phyloP scores from a whole-genome alignment of 1,284 basidiomycete genomes.

The Ceratobasidium theobromae region DNA sequence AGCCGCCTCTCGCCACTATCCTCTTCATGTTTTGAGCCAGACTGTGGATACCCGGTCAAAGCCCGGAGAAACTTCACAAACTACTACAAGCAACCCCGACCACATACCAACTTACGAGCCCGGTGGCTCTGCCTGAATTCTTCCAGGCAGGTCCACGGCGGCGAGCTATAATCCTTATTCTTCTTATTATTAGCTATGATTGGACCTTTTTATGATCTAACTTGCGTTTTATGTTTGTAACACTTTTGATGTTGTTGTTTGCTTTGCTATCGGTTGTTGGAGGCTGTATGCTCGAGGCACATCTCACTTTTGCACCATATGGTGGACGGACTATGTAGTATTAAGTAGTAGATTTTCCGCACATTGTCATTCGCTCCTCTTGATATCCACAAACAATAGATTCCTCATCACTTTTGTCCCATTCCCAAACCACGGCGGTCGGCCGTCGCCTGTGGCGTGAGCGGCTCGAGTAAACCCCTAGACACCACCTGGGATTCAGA shows the following conservation, averaged over 20 bases:
- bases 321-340: constrained; percentile 1
- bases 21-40: constrained; percentile 12
- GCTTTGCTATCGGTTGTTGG: neutral
- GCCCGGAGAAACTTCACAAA: constrained; percentile 30
- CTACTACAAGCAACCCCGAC: constrained; percentile 1
- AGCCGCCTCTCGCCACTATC: constrained; percentile 14
- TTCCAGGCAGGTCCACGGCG: constrained; percentile 21
- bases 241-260: constrained; percentile 3
- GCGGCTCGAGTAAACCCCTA: constrained; percentile 33
- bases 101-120: constrained; percentile 5
- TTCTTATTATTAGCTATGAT: constrained; percentile 29
- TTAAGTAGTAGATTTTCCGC: neutral
- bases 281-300: neutral
- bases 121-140: constrained; percentile 30
- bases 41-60: constrained; percentile 24
- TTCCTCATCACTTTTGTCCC: neutral
- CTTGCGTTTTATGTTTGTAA: constrained; percentile 9
- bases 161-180: constrained; percentile 22
- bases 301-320: constrained; percentile 6
- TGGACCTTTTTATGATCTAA: constrained; percentile 22
- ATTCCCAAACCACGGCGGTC: constrained; percentile 33
- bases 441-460: constrained; percentile 11
- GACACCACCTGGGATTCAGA: constrained; percentile 34
- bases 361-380: neutral
- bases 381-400: neutral